Evolutionary conservation across 2,329 filamentous ascomycete genomes (phyloP).

Genomic region (Gliomastix tumulicola): DNA sequence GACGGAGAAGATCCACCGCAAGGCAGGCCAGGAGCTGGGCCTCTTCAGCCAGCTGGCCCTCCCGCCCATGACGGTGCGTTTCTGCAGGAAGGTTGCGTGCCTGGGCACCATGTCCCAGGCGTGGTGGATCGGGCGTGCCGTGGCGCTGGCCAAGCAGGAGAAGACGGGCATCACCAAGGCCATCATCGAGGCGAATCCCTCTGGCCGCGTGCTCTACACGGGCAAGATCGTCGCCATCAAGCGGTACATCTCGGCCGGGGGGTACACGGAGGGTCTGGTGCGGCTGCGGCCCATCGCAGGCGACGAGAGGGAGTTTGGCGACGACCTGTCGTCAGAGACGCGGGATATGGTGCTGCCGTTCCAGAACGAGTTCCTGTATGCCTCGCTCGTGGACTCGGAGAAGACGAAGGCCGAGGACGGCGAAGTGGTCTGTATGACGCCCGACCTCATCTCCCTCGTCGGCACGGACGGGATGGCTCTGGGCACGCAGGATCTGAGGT

Average conservation of each 20-base stretch:
- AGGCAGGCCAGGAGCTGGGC: slow-evolving; percentile 1
- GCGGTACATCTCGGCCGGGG: slow-evolving; percentile 27
- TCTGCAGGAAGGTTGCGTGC: no score
- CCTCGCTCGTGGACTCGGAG: slow-evolving; percentile 20
- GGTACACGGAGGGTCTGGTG: slow-evolving; percentile 31
- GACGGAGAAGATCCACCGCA: slow-evolving; percentile 1
- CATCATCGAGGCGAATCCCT: slow-evolving; percentile 34
- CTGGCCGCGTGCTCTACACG: slow-evolving; percentile 20
- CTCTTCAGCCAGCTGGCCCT: background rate
- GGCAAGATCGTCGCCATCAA: slow-evolving; percentile 32
- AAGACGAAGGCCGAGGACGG: slow-evolving; percentile 18
- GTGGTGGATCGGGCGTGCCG: slow-evolving; percentile 50
- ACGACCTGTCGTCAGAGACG: slow-evolving; percentile 10
- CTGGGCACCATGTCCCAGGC: slow-evolving; percentile 40
- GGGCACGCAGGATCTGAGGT: slow-evolving; percentile 41
- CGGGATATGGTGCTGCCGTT: slow-evolving; percentile 30
- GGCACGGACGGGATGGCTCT: slow-evolving; percentile 39
- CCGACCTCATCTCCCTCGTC: slow-evolving; percentile 26
- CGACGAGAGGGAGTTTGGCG: slow-evolving; percentile 2
- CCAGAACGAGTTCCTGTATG: slow-evolving; percentile 33
- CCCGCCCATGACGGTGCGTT: no score
- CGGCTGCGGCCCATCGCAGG: slow-evolving; percentile 19
- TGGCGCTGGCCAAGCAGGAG: slow-evolving; percentile 12
- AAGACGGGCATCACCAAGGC: slow-evolving; percentile 26
- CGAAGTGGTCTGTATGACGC: slow-evolving; percentile 25